Evolutionary conservation across 176 grass and related monocot genomes (phyloP), one percentile per base, ranked within the genome.

Genomic region (Eleusine coracana): DNA sequence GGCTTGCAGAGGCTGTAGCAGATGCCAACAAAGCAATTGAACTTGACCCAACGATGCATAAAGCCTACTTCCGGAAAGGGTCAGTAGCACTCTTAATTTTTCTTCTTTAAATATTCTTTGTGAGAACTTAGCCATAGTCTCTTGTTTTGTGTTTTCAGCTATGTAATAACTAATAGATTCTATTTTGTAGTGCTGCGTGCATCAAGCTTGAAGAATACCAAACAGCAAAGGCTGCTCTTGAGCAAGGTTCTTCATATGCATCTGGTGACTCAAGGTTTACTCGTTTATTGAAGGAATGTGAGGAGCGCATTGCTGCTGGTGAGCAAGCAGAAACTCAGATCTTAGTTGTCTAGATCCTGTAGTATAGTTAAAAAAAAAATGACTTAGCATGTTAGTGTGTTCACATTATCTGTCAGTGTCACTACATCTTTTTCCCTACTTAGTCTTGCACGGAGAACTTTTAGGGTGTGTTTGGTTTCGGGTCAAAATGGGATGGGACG

Each of bases 181-280:
- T 6, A 60, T 5, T 73, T n/a, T 85, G n/a, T 82, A 97, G 94
- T 44, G 76, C 87, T 31, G 94, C 94, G 50, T 97, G 94, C 80
- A 90, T 97, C 34, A 90, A 92, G 44, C 91, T 97, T 48, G 94
- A 92, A 77, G 94, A 97, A 81, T 97, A 97, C 80, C 91, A 94
- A 83, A 97, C 91, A 65, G 94, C 91, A 76, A 97, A 97, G 83
- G 70, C 89, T 75, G 91, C 91, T 82, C 91, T 97, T 79, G 89
- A 94, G 88, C 48, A 83, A 28, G 91, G 94, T 58, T 89, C 42
- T 39, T 72, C 89, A 18, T 88, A 88, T 71, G 78, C 89, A 79
- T 82, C 87, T 88, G 89, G 87, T 62, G 89, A 97, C 67, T 73
- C 89, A 52, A 97, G 94, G 86, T 94, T 97, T 69, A 79, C 89